Percentiles rank a stretch among this genome's conserved stretches.
Evolutionary conservation across 1,284 basidiomycete species (phyloP).

Genomic region (Mycena citricolor): DNA sequence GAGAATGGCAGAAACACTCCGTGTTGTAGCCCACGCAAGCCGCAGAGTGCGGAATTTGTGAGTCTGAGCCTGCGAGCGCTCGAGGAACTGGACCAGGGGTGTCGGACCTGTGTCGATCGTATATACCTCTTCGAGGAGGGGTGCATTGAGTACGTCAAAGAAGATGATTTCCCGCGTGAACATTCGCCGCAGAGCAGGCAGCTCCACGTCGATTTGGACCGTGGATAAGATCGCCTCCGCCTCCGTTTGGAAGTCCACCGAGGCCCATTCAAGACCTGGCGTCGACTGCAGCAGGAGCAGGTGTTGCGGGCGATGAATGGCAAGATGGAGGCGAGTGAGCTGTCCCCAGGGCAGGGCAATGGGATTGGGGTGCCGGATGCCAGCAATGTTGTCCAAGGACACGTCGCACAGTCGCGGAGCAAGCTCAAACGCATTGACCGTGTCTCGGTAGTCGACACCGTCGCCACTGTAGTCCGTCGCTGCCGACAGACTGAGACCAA

Average conservation of each 20-base stretch:
- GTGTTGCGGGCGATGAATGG: fast-evolving
- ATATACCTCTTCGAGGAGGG: constrained; percentile 10
- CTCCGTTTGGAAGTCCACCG: not conserved
- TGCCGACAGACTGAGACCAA: not conserved
- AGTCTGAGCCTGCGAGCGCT: not conserved
- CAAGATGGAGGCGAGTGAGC: constrained; percentile 2
- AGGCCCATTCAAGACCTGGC: constrained; percentile 4
- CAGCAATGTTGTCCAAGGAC: constrained; percentile 6
- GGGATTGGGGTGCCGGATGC: not conserved
- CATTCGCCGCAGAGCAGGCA: constrained; percentile 7
- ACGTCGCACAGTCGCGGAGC: constrained; percentile 12
- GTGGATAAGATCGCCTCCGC: too few relatives aligned
- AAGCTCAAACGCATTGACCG: constrained; percentile 10
- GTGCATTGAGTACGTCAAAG: not conserved
- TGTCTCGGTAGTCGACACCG: not conserved
- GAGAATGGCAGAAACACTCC: constrained; percentile 3
- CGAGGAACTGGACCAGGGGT: constrained; percentile 5
- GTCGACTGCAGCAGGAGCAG: not conserved
- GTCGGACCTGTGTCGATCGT: not conserved
- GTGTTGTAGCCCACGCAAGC: not conserved
- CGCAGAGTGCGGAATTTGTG: constrained; percentile 3
- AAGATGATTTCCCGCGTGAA: not conserved
- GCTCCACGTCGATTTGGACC: not conserved
- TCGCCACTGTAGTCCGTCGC: not conserved
- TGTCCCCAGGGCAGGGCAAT: constrained; percentile 6